These are phyloP conservation scores for Tetrahymena malaccensis DNA, from an alignment of 73 alveolate genomes.

Conservation along the genomic window DNA sequence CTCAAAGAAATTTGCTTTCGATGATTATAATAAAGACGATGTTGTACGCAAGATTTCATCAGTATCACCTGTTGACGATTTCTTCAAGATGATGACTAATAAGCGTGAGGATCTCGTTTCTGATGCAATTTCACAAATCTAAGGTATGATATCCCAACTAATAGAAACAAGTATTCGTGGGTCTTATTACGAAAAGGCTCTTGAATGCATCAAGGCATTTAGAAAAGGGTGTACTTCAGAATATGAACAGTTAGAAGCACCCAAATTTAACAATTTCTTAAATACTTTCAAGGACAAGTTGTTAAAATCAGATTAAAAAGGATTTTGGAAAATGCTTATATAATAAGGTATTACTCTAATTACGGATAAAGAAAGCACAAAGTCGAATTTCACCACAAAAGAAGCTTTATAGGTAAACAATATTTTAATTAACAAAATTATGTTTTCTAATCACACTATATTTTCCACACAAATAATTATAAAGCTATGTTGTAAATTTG, in stretches of 20 bases:
- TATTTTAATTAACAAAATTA: not conserved
- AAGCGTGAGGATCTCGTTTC: constrained; percentile 85
- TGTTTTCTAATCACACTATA: too few species aligned
- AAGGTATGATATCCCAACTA: constrained; percentile 59
- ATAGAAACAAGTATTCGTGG: constrained; percentile 65
- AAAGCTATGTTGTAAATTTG: too few species aligned
- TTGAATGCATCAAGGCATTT: constrained; percentile 79
- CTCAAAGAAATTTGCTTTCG: constrained; percentile 17
- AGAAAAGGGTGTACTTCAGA: constrained; percentile 87
- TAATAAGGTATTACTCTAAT: not conserved
- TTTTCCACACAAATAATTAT: too few species aligned
- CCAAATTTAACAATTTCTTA: constrained; percentile 67
- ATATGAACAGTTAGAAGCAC: constrained; percentile 65
- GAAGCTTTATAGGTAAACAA: not conserved
- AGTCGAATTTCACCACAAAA: not conserved
- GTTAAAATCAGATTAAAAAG: not conserved
- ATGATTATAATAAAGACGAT: constrained; percentile 33
- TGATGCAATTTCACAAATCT: constrained; percentile 82
- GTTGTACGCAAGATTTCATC: constrained; percentile 54
- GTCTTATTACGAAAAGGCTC: constrained; percentile 79
- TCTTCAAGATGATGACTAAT: constrained; percentile 85
- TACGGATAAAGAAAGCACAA: not conserved
- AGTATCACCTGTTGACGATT: constrained; percentile 89
- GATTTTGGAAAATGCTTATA: not conserved
- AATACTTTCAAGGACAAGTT: constrained; percentile 41